A percentile compares a stretch with the other conserved stretches of the same genome.
Evolutionary conservation across 257 asterid genomes (phyloP).

Genomic region (Capsicum baccatum): DNA sequence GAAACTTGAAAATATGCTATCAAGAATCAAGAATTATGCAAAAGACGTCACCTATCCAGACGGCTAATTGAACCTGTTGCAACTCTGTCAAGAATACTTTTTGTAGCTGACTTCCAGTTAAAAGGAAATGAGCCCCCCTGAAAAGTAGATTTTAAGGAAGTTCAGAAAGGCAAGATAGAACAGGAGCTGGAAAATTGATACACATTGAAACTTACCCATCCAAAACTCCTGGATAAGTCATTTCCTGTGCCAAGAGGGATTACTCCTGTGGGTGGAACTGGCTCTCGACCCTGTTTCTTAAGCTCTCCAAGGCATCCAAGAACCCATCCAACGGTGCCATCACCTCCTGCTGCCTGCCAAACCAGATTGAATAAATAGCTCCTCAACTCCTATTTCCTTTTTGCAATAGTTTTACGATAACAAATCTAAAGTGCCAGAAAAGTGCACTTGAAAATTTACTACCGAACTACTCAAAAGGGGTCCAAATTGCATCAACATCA

Average conservation of each 20-base stretch:
- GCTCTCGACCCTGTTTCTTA: conserved; percentile 60
- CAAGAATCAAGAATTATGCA: conserved; percentile 28
- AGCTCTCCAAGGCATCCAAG: conserved; percentile 96
- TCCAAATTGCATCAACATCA: conserved; percentile 26
- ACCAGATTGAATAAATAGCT: conserved; percentile 29
- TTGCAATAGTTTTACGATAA: background rate
- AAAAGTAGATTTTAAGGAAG: conserved; percentile 29
- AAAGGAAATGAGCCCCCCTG: conserved; percentile 99
- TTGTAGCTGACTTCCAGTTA: conserved; percentile 88
- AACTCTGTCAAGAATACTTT: conserved; percentile 79
- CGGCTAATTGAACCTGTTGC: conserved; percentile 57
- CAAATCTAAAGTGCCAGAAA: background rate
- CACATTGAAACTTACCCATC: conserved; percentile 70
- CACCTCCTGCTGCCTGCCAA: conserved; percentile 99
- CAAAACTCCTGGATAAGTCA: conserved; percentile 93
- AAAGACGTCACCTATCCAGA: conserved; percentile 67
- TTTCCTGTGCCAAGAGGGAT: conserved; percentile 99
- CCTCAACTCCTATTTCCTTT: background rate
- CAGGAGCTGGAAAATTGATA: conserved; percentile 29
- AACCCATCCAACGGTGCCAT: conserved; percentile 99
- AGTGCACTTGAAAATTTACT: background rate
- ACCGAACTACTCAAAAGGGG: background rate
- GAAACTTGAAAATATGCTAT: conserved; percentile 28
- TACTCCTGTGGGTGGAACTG: conserved; percentile 83
- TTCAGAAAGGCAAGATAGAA: conserved; percentile 23